A percentile compares a stretch with the other conserved stretches of the same genome.
Conservation (phyloP, 148 eudicot genomes). For the Dysphania ambrosioides region DNA sequence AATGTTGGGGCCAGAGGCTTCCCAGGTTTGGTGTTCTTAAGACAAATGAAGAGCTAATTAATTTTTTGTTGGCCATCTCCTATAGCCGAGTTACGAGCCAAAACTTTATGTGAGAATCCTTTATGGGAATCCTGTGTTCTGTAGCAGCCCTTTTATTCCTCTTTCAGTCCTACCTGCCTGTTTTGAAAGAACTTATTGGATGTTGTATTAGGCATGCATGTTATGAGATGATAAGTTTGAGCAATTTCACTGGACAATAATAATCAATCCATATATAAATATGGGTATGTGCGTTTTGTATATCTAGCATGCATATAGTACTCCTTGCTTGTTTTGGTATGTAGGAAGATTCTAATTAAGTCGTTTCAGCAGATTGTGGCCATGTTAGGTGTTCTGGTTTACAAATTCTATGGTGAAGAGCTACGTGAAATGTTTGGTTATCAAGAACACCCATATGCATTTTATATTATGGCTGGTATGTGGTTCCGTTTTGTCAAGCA, state of each 20-base stretch:
- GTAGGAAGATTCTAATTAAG: slow-evolving; percentile 15
- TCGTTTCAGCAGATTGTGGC: slow-evolving; percentile 76
- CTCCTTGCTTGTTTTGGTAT: background rate
- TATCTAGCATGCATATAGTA: too few relatives aligned
- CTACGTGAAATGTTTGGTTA: slow-evolving; percentile 98
- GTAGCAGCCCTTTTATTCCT: background rate
- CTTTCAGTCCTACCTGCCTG: background rate
- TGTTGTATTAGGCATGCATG: background rate
- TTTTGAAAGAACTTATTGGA: background rate
- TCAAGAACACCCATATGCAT: slow-evolving; percentile 93
- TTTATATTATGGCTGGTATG: slow-evolving; percentile 94
- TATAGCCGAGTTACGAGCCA: background rate
- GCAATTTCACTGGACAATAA: background rate
- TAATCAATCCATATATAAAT: background rate
- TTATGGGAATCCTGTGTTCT: background rate
- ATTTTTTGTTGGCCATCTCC: background rate
- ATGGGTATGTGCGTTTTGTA: slow-evolving; percentile 5
- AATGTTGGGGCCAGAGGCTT: background rate
- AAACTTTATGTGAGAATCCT: background rate
- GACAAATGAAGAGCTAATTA: background rate
- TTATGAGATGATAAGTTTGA: background rate
- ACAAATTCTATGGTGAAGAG: slow-evolving; percentile 93
- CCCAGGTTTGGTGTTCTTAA: background rate
- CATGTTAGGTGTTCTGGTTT: slow-evolving; percentile 73
- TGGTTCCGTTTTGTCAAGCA: background rate